Conservation (phyloP, 176 grass and related monocot species). For the Cenchrus fungigraminus region DNA sequence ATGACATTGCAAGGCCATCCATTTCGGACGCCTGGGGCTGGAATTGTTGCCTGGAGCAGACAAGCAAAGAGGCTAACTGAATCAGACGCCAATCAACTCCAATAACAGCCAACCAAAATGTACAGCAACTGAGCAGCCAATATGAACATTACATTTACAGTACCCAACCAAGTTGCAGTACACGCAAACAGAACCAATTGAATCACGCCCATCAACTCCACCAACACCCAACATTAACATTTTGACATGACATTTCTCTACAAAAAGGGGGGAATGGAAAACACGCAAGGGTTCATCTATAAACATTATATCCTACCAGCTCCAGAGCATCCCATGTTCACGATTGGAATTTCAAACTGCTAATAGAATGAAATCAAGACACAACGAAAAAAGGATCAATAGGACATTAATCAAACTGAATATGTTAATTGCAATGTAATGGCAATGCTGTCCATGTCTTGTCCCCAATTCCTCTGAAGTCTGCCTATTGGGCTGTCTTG, state of each 20-base stretch:
- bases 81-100: no score
- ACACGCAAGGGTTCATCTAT: slow-evolving; percentile 10
- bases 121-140: slow-evolving; percentile 33
- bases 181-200: slow-evolving; percentile 26
- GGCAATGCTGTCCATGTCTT: slow-evolving; percentile 32
- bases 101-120: neutral
- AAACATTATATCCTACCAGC: slow-evolving; percentile 22
- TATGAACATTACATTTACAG: slow-evolving; percentile 55
- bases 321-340: slow-evolving; percentile 8
- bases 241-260: slow-evolving; percentile 20
- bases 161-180: neutral
- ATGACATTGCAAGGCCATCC: no score
- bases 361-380: slow-evolving; percentile 29
- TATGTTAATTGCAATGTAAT: slow-evolving; percentile 38
- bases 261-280: neutral
- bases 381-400: slow-evolving; percentile 50
- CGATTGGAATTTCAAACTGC: slow-evolving; percentile 28
- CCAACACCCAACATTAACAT: neutral
- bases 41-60: no score
- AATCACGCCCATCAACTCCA: neutral
- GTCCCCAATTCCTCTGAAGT: slow-evolving; percentile 39
- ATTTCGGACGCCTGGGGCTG: no score
- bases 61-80: no score
- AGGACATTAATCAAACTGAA: slow-evolving; percentile 31
- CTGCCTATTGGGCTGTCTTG: slow-evolving; percentile 37